Percentiles rank a stretch among this genome's conserved stretches.
Conservation (phyloP, 176 grass and related monocot species). For the Eleusine indica region DNA sequence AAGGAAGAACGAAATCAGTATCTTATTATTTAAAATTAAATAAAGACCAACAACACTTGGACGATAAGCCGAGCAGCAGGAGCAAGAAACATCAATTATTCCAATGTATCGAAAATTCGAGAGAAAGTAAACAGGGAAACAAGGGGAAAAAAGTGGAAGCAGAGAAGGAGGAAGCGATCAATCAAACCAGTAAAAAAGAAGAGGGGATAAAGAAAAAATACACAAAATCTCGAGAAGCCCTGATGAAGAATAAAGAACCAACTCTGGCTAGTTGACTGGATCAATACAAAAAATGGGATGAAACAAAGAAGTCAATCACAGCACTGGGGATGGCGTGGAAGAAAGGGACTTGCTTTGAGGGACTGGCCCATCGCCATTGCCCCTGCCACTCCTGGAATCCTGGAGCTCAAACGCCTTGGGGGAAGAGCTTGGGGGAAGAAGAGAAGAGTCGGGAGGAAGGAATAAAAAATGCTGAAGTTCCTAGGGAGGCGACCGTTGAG, state of each 20-base stretch:
- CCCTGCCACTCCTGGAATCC: not conserved
- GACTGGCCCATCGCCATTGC: slow-evolving; percentile 35
- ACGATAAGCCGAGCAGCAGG: not conserved
- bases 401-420: not conserved
- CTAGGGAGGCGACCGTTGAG: not conserved
- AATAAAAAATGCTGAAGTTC: not conserved
- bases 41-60: not conserved
- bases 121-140: not conserved
- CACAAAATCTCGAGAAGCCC: not conserved
- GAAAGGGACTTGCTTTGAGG: slow-evolving; percentile 24
- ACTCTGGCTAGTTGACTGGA: not conserved
- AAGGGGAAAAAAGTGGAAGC: not conserved
- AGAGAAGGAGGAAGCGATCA: not conserved
- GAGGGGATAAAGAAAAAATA: not conserved
- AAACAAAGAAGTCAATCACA: not conserved
- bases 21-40: not conserved
- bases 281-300: not conserved
- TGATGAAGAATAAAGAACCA: not conserved
- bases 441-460: not conserved
- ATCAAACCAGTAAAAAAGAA: not conserved
- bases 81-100: not conserved
- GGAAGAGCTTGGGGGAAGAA: no score
- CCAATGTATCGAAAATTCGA: not conserved
- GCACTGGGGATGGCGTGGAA: not conserved
- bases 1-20: not conserved